Conservation (phyloP, 768 basidiomycete genomes). For the Suillus luteus region DNA sequence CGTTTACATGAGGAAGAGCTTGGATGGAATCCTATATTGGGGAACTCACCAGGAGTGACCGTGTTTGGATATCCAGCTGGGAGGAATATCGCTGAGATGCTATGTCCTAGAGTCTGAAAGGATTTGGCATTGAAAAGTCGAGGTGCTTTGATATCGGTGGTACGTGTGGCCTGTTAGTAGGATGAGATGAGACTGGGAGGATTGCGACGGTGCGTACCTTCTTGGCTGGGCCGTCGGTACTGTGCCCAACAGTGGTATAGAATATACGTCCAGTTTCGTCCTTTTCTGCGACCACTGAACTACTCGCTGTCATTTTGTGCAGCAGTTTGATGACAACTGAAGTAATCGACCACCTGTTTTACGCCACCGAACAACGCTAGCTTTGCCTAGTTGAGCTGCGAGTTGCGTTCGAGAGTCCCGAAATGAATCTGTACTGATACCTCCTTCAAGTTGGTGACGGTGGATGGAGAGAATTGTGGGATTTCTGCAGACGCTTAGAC, state of each 20-base stretch:
- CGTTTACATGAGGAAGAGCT: constrained; percentile 2
- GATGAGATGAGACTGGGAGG: neutral
- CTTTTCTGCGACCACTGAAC: neutral
- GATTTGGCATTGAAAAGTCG: neutral
- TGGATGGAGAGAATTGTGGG: neutral
- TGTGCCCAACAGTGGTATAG: neutral
- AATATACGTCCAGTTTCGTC: constrained; percentile 6
- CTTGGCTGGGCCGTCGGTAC: neutral
- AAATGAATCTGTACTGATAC: neutral
- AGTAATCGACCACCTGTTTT: neutral
- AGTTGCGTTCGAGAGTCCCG: neutral
- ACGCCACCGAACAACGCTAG: neutral
- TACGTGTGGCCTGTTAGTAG: neutral
- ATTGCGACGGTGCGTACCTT: neutral
- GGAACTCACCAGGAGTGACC: constrained; percentile 55
- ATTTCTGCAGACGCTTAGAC: neutral
- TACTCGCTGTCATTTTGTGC: neutral
- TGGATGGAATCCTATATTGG: neutral
- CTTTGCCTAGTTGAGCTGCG: neutral
- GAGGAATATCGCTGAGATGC: constrained; percentile 44
- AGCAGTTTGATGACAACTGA: neutral
- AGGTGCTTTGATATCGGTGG: neutral
- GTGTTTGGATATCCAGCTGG: constrained; percentile 63
- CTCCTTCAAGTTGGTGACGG: neutral
- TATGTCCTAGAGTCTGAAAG: neutral